Conservation (phyloP, 2,329 filamentous ascomycete species). For the Rutstroemia sydowiana region DNA sequence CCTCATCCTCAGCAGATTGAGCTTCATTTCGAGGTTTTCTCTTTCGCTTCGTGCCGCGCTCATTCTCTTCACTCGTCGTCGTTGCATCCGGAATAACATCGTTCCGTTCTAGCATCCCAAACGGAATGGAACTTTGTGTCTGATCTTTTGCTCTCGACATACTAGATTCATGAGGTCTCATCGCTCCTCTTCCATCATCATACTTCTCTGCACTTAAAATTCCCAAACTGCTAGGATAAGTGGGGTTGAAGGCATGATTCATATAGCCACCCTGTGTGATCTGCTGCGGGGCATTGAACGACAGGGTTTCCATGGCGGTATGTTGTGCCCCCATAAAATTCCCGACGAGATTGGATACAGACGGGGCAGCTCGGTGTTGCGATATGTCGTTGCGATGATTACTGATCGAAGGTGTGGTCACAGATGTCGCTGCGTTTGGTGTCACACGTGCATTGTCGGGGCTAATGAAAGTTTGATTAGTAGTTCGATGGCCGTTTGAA, state of each 20-base stretch:
- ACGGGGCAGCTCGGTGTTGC: not conserved
- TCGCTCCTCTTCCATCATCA: constrained; percentile 30
- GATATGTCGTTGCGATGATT: constrained; percentile 10
- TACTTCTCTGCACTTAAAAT: constrained; percentile 43
- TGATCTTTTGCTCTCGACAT: constrained; percentile 6
- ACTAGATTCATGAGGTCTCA: constrained; percentile 11
- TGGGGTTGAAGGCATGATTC: constrained; percentile 11
- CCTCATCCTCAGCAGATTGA: constrained; percentile 33
- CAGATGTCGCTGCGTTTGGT: not conserved
- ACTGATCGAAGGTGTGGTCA: constrained; percentile 9
- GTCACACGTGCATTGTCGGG: constrained; percentile 1
- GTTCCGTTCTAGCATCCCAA: constrained; percentile 19
- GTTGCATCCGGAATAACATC: constrained; percentile 12
- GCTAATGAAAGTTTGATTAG: not conserved
- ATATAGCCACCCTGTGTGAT: constrained; percentile 14
- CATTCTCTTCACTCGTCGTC: constrained; percentile 20
- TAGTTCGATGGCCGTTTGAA: not conserved
- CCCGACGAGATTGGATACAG: constrained; percentile 2
- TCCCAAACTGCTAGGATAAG: constrained; percentile 17
- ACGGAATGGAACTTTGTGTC: constrained; percentile 18
- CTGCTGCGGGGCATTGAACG: constrained; percentile 12
- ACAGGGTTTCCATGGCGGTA: constrained; percentile 20
- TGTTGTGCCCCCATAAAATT: constrained; percentile 5
- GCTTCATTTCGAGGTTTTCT: constrained; percentile 28
- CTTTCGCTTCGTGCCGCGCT: constrained; percentile 27